A percentile compares a stretch with the other conserved stretches of the same genome.
phyloP scores from a whole-genome alignment of 345 rosid genomes.

The Sapria himalayana region DNA sequence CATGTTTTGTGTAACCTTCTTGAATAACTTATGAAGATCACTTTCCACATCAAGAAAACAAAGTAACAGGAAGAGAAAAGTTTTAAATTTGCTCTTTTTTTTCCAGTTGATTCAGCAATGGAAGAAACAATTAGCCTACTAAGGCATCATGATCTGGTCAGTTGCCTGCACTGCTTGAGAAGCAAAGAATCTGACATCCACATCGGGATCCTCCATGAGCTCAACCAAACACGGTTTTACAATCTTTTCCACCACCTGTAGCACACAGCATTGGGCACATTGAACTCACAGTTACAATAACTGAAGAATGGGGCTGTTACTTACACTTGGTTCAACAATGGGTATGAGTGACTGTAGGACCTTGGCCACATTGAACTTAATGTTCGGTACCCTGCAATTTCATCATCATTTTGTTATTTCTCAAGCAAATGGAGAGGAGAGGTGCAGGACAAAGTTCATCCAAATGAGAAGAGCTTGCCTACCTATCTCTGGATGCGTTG shows the following conservation, averaged over 20 bases:
- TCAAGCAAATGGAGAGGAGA: no score
- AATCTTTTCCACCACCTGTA: constrained; percentile 55
- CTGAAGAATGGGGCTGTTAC: constrained; percentile 11
- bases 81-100: no score
- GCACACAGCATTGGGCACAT: constrained; percentile 1
- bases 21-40: no score
- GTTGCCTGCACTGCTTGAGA: constrained; percentile 63
- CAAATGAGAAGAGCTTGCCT: no score
- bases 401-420: no score
- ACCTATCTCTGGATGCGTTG: constrained; percentile 83
- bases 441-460: no score
- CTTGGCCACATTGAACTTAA: constrained; percentile 89
- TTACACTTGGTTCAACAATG: constrained; percentile 59
- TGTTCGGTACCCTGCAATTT: constrained; percentile 69
- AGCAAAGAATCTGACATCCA: constrained; percentile 74
- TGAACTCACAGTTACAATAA: not conserved
- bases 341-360: constrained; percentile 82
- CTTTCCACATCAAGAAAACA: no score
- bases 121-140: no score
- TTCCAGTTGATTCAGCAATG: no score
- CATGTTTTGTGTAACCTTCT: no score
- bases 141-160: constrained; percentile 61
- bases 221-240: constrained; percentile 67
- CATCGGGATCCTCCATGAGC: constrained; percentile 81
- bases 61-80: no score